Base-by-base conservation (phyloP, 1,284 basidiomycete species). In the Boletus calvinii region DNA sequence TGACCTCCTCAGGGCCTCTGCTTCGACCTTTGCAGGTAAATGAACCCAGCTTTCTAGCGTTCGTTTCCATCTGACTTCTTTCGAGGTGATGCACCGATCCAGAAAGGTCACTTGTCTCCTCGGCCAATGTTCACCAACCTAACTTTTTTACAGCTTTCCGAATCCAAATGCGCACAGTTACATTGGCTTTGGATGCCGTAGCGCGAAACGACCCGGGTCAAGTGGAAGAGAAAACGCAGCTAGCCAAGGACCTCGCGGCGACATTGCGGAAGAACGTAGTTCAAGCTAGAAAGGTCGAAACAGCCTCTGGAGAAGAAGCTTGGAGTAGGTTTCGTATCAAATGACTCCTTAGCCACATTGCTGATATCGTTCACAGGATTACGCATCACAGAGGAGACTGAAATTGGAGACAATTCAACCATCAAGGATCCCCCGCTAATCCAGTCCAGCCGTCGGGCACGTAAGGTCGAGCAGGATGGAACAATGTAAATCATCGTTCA, bases 261-360 rank as follows among this genome's bases (percentile, higher is more conserved):
- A 77, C 87, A 13, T 66, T 92, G 48, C 77, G 83, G 56, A 80
- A 73, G 63, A 92, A 92, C 63, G 71, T 92, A 39, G 87, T 88
- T 0, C 90, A 92, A 67, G 89, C 78, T 4, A 66, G 71, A 40
- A 80, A 71, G 58, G 70, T 78, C 11, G 58, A 66, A 12, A 56
- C 54, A 34, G 31, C 64, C 10, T 59, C 67, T 4, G 58, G 67
- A 11, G 66, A 73, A 36, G 81, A 80, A 10, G 72, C 76, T 20
- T 90, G 83, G 77, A 76, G 87, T 89, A 60, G 5, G 58, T 46
- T 29, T 18, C 50, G 76, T 67, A 20, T 51, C 17, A 9, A 41
- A 36, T 31, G 42, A 38, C 39, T 26, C 35, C 34, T 37, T 18
- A 46, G 17, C 30, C 1, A 31, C 15, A 15, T 29, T 29, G 22